Evolutionary conservation across 2,329 filamentous ascomycete species (phyloP).

Genomic region (Fusarium pseudocircinatum): DNA sequence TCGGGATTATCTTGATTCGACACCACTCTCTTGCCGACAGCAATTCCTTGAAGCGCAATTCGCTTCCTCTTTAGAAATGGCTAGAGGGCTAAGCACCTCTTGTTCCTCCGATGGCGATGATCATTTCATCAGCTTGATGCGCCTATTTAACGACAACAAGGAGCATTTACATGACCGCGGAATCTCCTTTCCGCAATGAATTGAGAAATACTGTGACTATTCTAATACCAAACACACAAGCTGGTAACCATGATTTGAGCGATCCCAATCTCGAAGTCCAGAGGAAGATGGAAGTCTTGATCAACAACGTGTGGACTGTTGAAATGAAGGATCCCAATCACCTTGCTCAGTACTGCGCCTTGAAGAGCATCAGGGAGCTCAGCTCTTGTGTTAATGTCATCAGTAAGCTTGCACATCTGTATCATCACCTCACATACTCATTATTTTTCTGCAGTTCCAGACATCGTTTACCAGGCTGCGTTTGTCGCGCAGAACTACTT

Average conservation of each 20-base stretch:
- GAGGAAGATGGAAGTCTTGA: neutral
- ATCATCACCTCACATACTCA: no score
- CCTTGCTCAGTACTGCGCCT: neutral
- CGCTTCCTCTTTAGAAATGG: no score
- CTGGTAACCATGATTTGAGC: neutral
- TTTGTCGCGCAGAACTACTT: accelerated
- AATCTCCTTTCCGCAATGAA: accelerated
- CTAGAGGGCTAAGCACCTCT: no score
- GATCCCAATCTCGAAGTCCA: neutral
- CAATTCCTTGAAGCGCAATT: no score
- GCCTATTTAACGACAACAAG: neutral
- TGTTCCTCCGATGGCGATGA: no score
- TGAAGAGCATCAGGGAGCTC: neutral
- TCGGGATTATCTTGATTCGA: no score
- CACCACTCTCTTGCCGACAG: no score
- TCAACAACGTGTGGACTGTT: neutral
- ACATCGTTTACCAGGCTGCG: accelerated
- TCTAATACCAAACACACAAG: neutral
- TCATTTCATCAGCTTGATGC: neutral
- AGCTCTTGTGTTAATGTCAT: neutral
- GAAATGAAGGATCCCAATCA: accelerated
- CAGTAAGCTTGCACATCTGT: no score
- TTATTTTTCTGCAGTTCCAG: no score
- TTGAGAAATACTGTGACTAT: neutral
- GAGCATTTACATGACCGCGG: accelerated